Evolutionary conservation across 2,329 filamentous ascomycete genomes (phyloP), one percentile per base, ranked within the genome.

Genomic region (Mycosphaerella arachidis): DNA sequence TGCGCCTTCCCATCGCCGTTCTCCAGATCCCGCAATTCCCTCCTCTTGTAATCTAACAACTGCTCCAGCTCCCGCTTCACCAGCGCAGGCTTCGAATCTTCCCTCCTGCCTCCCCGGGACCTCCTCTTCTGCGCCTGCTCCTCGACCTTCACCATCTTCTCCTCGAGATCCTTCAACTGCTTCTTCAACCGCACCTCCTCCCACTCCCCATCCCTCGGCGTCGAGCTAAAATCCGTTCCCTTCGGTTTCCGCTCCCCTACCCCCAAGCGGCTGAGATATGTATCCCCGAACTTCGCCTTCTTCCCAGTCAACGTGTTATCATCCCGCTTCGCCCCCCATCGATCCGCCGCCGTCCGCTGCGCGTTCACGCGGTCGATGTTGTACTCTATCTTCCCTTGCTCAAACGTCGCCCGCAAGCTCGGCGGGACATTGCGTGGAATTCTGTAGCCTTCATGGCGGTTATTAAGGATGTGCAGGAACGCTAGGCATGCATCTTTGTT

Each of bases 261-360:
- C 7, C 94, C 94, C 43, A 99, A 82, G 12, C 94, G 87, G 62
- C 90, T 95, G 59, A 99, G 84, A 76, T 97, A 99, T 65, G 96
- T 90, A 75, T 99, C 94, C 66, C 94, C 94, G 72, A 99, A 99
- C 78, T 96, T 97, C 68, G 92, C 89, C 78, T 99, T 99, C 72
- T 90, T 89, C 59, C 93, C 92, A 0, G 91, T 94, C 37, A 84
- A 78, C 0, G 93, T 97, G 66, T 84, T 84, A 55, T 95, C 91
- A 71, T 92, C 90, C 52, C 87, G 85, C 64, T 88, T 86, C 62
- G 86, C 84, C 2, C 90, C 91, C 89, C 92, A 96, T 69, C 88
- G 86, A 62, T 89, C 89, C 43, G 85, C 81, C 2, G 86, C 85
- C 1, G 80, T 69, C 63, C 72, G 70, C n/a, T 80, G 77, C 35